A percentile compares a stretch with the other conserved stretches of the same genome.
Conservation (phyloP, 192 early-diverging fungal genomes). For the Coemansia biformis region DNA sequence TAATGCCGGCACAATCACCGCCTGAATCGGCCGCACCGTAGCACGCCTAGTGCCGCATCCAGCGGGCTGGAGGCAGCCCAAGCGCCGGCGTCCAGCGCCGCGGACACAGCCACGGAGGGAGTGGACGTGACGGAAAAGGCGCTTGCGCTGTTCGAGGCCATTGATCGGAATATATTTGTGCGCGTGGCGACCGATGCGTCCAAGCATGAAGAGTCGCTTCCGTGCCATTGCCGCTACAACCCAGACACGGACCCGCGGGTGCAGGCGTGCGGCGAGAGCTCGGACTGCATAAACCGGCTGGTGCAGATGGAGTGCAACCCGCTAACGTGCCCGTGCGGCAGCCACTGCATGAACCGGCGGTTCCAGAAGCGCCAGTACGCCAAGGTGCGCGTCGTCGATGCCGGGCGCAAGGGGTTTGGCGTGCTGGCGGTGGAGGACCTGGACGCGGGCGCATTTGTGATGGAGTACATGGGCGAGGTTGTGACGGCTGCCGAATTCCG, state of each 20-base stretch:
- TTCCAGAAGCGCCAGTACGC: conserved; percentile 86
- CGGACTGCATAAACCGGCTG: conserved; percentile 89
- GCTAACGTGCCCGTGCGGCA: conserved; percentile 80
- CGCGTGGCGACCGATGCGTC: conserved; percentile 31
- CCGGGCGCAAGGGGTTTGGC: conserved; percentile 93
- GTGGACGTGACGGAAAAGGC: conserved; percentile 30
- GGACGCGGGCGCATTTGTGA: conserved; percentile 80
- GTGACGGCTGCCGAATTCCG: conserved; percentile 75
- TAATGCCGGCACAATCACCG: too few species aligned
- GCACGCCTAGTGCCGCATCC: too few species aligned
- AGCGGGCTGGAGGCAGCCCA: too few species aligned
- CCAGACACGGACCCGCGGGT: conserved; percentile 55
- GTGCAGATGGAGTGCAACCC: conserved; percentile 88
- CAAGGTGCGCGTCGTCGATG: conserved; percentile 77
- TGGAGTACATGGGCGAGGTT: conserved; percentile 98
- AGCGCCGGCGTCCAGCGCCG: conserved; percentile 2
- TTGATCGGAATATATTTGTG: conserved; percentile 45
- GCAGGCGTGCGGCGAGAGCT: conserved; percentile 81
- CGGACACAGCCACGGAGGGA: conserved; percentile 5
- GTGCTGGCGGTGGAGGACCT: conserved; percentile 67
- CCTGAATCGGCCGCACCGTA: too few species aligned
- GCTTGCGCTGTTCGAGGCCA: conserved; percentile 20
- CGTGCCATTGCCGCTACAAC: conserved; percentile 44
- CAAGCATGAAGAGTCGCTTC: conserved; percentile 43
- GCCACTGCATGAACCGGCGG: conserved; percentile 84